A percentile compares a stretch with the other conserved stretches of the same genome.
Conservation (phyloP, 768 basidiomycete species). For the Suillus fuscotomentosus region DNA sequence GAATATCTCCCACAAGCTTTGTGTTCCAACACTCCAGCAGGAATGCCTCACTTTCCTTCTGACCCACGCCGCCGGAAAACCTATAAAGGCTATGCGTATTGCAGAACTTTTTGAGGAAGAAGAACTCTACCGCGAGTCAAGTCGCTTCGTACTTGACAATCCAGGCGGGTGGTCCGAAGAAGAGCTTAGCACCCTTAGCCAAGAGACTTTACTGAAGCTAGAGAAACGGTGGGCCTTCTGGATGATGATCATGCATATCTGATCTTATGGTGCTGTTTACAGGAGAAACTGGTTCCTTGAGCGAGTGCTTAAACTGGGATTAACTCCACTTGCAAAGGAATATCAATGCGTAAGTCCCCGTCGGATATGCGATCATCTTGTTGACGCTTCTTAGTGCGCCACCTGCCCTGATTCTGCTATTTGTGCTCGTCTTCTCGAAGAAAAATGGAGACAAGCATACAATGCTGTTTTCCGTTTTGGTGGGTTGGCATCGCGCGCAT, state of each 20-base stretch:
- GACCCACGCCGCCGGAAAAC: slow-evolving; percentile 88
- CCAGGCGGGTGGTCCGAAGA: slow-evolving; percentile 83
- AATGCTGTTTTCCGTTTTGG: slow-evolving; percentile 86
- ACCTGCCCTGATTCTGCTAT: slow-evolving; percentile 78
- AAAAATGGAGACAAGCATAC: slow-evolving; percentile 92
- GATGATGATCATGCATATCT: background rate
- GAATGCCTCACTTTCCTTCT: slow-evolving; percentile 87
- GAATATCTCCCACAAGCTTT: slow-evolving; percentile 89
- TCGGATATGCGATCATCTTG: background rate
- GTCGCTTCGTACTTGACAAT: slow-evolving; percentile 90
- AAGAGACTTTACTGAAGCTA: slow-evolving; percentile 82
- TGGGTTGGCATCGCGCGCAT: slow-evolving; percentile 18
- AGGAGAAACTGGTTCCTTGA: slow-evolving; percentile 96
- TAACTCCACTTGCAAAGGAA: slow-evolving; percentile 86
- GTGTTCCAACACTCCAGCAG: slow-evolving; percentile 75
- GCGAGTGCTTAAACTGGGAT: slow-evolving; percentile 86
- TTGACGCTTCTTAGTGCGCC: slow-evolving; percentile 50
- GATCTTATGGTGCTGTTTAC: background rate
- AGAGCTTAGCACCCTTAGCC: slow-evolving; percentile 77
- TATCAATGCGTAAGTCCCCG: slow-evolving; percentile 78
- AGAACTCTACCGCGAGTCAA: slow-evolving; percentile 86
- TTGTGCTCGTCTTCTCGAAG: slow-evolving; percentile 85
- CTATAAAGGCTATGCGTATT: slow-evolving; percentile 90
- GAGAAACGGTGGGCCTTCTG: slow-evolving; percentile 65
- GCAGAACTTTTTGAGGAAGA: slow-evolving; percentile 91